Conservation (phyloP, 179 eudicot species). For the Silene coronaria region DNA sequence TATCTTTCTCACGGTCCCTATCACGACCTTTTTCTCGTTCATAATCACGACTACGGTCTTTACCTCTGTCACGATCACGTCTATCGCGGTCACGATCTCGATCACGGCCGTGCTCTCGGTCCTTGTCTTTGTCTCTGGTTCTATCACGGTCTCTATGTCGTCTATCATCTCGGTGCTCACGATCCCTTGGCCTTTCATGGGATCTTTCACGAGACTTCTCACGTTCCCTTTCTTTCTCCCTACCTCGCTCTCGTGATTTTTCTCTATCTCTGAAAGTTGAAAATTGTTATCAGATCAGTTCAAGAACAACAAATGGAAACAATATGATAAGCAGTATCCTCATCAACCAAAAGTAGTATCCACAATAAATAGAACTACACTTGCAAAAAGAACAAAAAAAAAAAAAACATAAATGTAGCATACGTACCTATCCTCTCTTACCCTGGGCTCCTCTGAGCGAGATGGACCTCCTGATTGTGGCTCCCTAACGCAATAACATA, state of each 20-base stretch:
- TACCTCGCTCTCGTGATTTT: slow-evolving; percentile 79
- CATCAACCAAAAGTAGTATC: no score
- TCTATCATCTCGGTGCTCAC: slow-evolving; percentile 75
- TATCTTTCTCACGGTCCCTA: slow-evolving; percentile 47
- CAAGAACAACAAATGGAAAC: background rate
- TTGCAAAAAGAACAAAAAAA: background rate
- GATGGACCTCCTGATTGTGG: slow-evolving; percentile 66
- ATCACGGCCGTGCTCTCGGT: slow-evolving; percentile 49
- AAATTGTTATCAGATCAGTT: background rate
- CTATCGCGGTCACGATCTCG: slow-evolving; percentile 46
- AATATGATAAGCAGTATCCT: background rate
- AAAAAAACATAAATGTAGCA: background rate
- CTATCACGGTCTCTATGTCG: slow-evolving; percentile 86
- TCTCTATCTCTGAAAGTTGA: slow-evolving; percentile 57
- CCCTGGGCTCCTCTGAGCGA: slow-evolving; percentile 83
- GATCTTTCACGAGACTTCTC: slow-evolving; percentile 79
- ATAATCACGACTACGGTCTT: slow-evolving; percentile 52
- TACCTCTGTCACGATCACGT: slow-evolving; percentile 39
- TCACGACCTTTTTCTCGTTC: slow-evolving; percentile 50
- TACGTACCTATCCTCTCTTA: slow-evolving; percentile 61
- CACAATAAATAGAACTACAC: background rate
- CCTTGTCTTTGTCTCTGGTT: slow-evolving; percentile 54
- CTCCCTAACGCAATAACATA: slow-evolving; percentile 46
- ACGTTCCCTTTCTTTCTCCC: slow-evolving; percentile 52
- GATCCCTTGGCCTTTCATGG: slow-evolving; percentile 77